Base-by-base conservation (phyloP, 2,329 filamentous ascomycete species). In the Bimuria novae-zelandiae region DNA sequence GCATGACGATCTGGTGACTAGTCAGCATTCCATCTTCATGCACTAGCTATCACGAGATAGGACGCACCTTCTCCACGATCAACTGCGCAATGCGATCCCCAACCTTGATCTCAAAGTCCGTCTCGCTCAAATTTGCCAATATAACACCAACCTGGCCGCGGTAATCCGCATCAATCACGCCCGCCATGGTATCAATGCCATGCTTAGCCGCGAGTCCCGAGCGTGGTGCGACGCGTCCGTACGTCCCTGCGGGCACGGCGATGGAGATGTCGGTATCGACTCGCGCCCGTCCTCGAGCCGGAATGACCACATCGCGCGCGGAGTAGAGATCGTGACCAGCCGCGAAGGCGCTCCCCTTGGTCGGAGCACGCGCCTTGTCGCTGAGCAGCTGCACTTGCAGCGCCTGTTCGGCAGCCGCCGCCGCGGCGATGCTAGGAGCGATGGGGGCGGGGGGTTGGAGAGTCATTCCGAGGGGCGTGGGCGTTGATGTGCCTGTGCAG, bases 131-230 rank as follows among this genome's bases (percentile, higher is more conserved):
- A 79, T 99, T 99, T 76, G 97, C 97, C 47, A 99, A 84, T 62
- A 99, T 82, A 22, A 99, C 89, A 80, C 95, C 96, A 67, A 99
- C 88, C 63, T 89, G 89, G 17, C 94, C 94, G 30, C 94, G 85
- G 80, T 99, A 99, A 76, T 99, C 94, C 29, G 93, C 92, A 75
- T 99, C 94, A 66, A 99, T 97, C 60, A 99, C 94, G 49, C 94
- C 94, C 0, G 94, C 94, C 57, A 95, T 92, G 0, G 90, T 94
- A 75, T 97, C 92, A 73, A 99, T 97, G 77, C 92, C 94, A 79
- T 97, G 86, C 80, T 99, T 99, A 55, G 87, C 82, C 2, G 93
- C 93, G 30, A 96, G 87, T 42, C 92, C 92, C n/a, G 90, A 94
- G 60, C 92, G 89, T 8, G 92, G 92, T 3, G 92, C 92, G 50